These are phyloP conservation scores for Elsinoe batatas DNA, from an alignment of 2,329 filamentous ascomycete genomes.

Conservation along the genomic window DNA sequence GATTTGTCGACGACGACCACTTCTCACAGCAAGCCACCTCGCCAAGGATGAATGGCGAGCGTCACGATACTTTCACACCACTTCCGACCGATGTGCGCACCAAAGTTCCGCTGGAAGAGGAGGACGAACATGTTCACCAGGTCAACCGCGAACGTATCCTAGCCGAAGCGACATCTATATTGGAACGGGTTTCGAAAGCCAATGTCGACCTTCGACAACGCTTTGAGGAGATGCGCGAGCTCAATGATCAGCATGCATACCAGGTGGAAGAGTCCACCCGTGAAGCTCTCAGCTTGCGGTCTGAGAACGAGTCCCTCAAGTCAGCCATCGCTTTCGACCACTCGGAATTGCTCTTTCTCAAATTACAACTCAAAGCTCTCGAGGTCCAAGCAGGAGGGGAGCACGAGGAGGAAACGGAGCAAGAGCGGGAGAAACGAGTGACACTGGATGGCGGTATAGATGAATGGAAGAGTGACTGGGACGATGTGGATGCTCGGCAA, in stretches of 20 bases:
- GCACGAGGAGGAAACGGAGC: slow-evolving; percentile 14
- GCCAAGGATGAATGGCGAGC: background rate
- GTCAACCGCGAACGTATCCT: slow-evolving; percentile 20
- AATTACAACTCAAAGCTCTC: slow-evolving; percentile 30
- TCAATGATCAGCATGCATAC: slow-evolving; percentile 23
- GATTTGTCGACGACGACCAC: slow-evolving; percentile 11
- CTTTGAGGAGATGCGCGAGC: slow-evolving; percentile 25
- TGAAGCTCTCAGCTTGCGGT: slow-evolving; percentile 24
- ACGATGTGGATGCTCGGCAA: slow-evolving; percentile 26
- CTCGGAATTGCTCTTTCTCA: slow-evolving; percentile 30
- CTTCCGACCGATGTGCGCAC: background rate
- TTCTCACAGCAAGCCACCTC: background rate
- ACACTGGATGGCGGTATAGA: slow-evolving; percentile 25
- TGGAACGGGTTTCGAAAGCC: slow-evolving; percentile 23
- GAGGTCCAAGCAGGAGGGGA: slow-evolving; percentile 25
- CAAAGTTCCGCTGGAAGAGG: background rate
- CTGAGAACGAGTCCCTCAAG: slow-evolving; percentile 30
- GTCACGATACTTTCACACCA: background rate
- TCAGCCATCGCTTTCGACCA: slow-evolving; percentile 30
- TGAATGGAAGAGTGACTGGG: slow-evolving; percentile 29
- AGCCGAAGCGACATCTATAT: slow-evolving; percentile 23
- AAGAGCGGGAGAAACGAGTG: slow-evolving; percentile 17
- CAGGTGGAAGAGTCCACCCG: slow-evolving; percentile 25
- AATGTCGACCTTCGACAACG: slow-evolving; percentile 25
- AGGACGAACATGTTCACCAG: slow-evolving; percentile 13